Conservation (phyloP, 208 protist species). For the Leishmania guyanensis region DNA sequence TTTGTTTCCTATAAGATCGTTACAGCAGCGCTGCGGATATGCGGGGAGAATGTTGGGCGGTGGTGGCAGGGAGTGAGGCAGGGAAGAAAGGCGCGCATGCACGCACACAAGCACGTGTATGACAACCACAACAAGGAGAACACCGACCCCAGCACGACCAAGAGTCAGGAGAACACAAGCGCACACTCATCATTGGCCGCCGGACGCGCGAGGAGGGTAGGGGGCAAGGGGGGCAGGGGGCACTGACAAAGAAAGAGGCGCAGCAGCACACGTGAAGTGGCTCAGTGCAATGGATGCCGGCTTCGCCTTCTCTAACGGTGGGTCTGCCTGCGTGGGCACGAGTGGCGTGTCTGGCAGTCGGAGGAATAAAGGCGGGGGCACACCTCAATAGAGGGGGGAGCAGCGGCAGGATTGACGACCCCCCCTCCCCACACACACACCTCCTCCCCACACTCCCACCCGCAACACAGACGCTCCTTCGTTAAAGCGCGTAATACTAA, state of each 20-base stretch:
- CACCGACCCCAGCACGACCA: background rate
- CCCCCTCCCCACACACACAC: background rate
- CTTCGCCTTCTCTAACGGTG: background rate
- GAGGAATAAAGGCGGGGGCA: background rate
- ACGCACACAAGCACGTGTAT: background rate
- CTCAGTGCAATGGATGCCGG: background rate
- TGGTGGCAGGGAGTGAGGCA: background rate
- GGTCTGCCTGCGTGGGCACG: background rate
- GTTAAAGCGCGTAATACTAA: background rate
- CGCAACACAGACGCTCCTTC: background rate
- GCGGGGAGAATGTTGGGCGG: background rate
- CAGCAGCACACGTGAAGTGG: background rate
- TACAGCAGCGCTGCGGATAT: background rate
- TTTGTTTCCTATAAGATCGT: no score
- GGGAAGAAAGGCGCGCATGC: background rate
- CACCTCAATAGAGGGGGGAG: background rate
- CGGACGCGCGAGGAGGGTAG: background rate
- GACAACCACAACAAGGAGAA: slow-evolving; percentile 7
- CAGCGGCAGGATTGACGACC: background rate
- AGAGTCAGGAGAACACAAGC: background rate
- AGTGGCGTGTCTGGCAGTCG: background rate
- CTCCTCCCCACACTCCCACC: background rate
- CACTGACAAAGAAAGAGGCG: no score
- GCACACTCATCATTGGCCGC: background rate
- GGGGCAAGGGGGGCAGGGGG: background rate